Conservation (phyloP, 495 filamentous ascomycete genomes). For the Aspergillus homomorphus region DNA sequence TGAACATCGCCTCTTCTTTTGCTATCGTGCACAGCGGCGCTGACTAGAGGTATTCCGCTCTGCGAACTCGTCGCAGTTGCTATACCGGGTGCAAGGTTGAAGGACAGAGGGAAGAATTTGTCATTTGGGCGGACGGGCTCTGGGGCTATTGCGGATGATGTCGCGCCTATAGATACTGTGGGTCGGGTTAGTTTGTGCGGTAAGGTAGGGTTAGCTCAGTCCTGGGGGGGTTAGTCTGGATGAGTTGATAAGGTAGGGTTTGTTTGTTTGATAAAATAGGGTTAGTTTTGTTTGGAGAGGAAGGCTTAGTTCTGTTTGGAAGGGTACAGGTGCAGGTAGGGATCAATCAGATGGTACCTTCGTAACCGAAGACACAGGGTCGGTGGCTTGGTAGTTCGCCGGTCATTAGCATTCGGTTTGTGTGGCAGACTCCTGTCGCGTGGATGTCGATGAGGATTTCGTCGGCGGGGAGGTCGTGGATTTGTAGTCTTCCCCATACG, state of each 20-base stretch:
- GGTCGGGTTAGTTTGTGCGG: too few species aligned
- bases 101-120: too few species aligned
- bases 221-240: too few species aligned
- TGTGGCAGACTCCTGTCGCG: neutral
- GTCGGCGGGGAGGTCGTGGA: neutral
- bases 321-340: too few species aligned
- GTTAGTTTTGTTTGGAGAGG: neutral
- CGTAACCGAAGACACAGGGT: neutral
- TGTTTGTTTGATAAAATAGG: too few species aligned
- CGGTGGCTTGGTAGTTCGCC: neutral
- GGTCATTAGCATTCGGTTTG: neutral
- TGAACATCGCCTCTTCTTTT: neutral
- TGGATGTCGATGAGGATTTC: neutral
- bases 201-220: too few species aligned
- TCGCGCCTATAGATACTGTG: too few species aligned
- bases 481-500: neutral
- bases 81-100: neutral
- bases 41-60: neutral
- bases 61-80: neutral
- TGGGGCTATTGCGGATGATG: too few species aligned
- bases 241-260: too few species aligned
- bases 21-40: neutral
- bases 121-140: too few species aligned
- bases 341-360: neutral
- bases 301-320: too few species aligned